Percentiles rank a stretch among this genome's conserved stretches.
phyloP scores from a whole-genome alignment of 2,329 filamentous ascomycete genomes.

The Claviceps sp. region DNA sequence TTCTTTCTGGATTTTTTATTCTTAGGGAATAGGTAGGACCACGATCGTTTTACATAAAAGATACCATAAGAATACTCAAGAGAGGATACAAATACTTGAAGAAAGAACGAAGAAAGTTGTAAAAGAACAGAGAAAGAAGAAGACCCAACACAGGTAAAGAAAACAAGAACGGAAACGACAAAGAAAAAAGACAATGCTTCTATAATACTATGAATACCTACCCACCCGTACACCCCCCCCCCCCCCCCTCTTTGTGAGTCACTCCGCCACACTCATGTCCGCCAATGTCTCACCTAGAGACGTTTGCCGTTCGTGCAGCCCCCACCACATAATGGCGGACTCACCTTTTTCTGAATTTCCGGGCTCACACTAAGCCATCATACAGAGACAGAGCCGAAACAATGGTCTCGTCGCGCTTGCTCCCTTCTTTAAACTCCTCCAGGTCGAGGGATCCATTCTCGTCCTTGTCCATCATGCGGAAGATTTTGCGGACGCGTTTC shows the following conservation, averaged over 20 bases:
- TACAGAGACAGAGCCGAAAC: constrained; percentile 94
- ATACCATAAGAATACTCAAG: no score
- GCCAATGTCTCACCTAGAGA: background rate
- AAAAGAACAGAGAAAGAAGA: background rate
- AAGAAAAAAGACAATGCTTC: background rate
- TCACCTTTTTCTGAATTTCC: background rate
- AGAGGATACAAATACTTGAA: no score
- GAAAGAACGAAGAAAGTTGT: no score
- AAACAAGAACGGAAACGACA: background rate
- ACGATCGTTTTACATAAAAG: no score
- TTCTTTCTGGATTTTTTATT: background rate
- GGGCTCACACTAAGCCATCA: constrained; percentile 69
- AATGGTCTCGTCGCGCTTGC: constrained; percentile 97
- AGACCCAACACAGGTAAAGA: background rate
- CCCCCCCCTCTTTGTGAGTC: background rate
- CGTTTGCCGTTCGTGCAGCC: no score
- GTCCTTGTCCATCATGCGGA: constrained; percentile 99
- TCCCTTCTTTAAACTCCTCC: constrained; percentile 97
- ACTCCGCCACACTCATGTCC: background rate
- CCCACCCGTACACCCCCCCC: background rate
- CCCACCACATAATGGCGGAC: background rate
- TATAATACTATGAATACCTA: background rate
- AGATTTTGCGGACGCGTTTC: constrained; percentile 96
- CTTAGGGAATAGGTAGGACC: no score
- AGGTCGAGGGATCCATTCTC: constrained; percentile 95